Conservation (phyloP, 192 early-diverging fungal species). For the Gonapodya prolifera region DNA sequence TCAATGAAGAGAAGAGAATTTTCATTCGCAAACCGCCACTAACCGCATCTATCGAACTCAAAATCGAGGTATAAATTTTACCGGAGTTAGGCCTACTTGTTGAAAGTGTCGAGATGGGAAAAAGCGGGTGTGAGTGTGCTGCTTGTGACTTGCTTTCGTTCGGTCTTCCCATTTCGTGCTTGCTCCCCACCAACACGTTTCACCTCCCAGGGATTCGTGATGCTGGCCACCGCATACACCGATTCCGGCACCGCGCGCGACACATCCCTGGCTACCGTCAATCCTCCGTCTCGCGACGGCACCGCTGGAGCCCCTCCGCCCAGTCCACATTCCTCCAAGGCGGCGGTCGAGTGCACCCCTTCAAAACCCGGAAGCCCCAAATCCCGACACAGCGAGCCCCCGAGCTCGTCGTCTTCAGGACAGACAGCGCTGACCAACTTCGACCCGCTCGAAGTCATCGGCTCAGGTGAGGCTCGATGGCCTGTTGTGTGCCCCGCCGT, state of each 20-base stretch:
- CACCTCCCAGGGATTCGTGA: too few species aligned
- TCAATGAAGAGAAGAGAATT: too few species aligned
- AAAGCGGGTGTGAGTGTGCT: too few species aligned
- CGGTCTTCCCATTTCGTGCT: too few species aligned
- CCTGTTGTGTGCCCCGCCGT: not conserved
- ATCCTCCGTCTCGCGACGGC: not conserved
- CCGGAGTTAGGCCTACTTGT: too few species aligned
- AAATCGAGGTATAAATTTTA: too few species aligned
- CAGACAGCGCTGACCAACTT: conserved; percentile 20
- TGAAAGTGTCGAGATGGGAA: too few species aligned
- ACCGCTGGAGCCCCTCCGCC: not conserved
- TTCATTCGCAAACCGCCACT: too few species aligned
- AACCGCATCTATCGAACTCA: too few species aligned
- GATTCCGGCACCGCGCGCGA: not conserved
- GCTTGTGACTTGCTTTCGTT: too few species aligned
- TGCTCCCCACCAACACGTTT: too few species aligned
- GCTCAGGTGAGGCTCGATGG: conserved; percentile 17
- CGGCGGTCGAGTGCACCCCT: not conserved
- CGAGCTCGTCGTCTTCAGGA: not conserved
- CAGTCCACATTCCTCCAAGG: not conserved
- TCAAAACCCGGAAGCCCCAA: not conserved
- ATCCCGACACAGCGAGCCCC: not conserved
- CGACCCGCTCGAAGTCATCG: conserved; percentile 51
- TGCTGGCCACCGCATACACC: too few species aligned
- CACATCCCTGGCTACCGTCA: not conserved